A percentile compares a stretch with the other conserved stretches of the same genome.
Evolutionary conservation across 495 filamentous ascomycete species (phyloP).

Genomic region (Podospora pseudopauciseta): DNA sequence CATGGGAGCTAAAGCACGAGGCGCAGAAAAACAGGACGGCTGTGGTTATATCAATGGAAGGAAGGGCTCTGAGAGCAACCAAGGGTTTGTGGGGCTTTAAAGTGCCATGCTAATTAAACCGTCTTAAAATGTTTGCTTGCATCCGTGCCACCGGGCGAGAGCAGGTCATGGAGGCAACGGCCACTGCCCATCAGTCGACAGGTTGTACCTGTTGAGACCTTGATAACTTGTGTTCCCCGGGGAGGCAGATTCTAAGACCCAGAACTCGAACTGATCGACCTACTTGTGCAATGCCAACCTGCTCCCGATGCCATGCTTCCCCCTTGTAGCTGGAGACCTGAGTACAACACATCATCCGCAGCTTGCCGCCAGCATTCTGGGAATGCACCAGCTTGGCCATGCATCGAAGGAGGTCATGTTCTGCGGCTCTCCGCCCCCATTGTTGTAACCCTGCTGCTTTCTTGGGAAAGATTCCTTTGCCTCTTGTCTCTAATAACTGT

Average conservation of each 20-base stretch:
- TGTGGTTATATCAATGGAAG: neutral
- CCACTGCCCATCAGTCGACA: neutral
- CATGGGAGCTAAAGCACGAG: neutral
- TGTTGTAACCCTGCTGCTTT: neutral
- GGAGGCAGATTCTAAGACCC: neutral
- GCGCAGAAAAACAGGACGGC: neutral
- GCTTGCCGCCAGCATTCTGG: neutral
- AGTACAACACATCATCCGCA: neutral
- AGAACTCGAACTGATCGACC: neutral
- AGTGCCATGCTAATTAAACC: neutral
- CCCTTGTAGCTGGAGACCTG: neutral
- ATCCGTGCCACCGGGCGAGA: neutral
- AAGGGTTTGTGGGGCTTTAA: neutral
- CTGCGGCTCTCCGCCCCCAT: neutral
- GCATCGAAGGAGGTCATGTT: neutral
- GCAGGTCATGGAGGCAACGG: neutral
- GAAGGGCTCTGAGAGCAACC: neutral
- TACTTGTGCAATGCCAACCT: neutral
- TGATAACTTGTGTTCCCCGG: neutral
- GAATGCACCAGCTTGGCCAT: neutral
- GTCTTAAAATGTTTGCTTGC: neutral
- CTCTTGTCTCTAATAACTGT: neutral
- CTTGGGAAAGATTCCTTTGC: neutral
- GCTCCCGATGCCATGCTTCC: neutral
- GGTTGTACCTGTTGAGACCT: neutral